Evolutionary conservation across 805 yeast species (phyloP), one percentile per base, ranked within the genome.

Genomic region (Saccharomycopsis selenospora): DNA sequence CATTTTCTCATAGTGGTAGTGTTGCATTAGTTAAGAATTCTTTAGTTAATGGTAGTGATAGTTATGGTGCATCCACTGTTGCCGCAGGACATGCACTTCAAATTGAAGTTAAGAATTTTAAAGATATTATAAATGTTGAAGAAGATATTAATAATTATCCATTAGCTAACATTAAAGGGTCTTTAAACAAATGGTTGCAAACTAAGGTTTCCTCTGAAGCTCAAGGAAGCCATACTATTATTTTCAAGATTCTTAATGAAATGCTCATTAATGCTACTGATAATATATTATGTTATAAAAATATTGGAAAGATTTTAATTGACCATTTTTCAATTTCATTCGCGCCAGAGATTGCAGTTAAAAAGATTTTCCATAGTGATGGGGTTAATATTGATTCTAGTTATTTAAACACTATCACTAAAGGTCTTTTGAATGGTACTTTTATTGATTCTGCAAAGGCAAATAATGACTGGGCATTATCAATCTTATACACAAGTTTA

Each of bases 181-280:
- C 20, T 13, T 38, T 52, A 27, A 48, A 47, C 11, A 49, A 49
- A 26, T 52, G 55, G 55, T 23, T 52, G 18, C 40, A 28, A 4
- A 51, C 46, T 11, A 46, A 43, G 30, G 36, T 45, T 4, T 7
- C 20, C 2, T 24, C 28, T 33, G 41, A 47, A 25, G 50, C 45
- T 40, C 20, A 18, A 5, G 49, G 28, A 17, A 52, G 49, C 42
- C 24, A 30, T 7, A 18, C 17, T 22, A 30, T 52, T 14, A 46
- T 52, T 29, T 43, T 49, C 24, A 52, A 49, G 29, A 24, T 52
- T 10, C 41, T 49, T 23, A 14, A 20, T 3, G 48, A 43, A 25
- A 43, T 52, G 5, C 10, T 49, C 8, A 48, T 36, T 5, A 8
- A 40, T 7, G 30, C 48, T 20, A 22, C 10, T 20, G 42, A 36